phyloP scores from a whole-genome alignment of 2,329 filamentous ascomycete species.

The Colletotrichum navitas region DNA sequence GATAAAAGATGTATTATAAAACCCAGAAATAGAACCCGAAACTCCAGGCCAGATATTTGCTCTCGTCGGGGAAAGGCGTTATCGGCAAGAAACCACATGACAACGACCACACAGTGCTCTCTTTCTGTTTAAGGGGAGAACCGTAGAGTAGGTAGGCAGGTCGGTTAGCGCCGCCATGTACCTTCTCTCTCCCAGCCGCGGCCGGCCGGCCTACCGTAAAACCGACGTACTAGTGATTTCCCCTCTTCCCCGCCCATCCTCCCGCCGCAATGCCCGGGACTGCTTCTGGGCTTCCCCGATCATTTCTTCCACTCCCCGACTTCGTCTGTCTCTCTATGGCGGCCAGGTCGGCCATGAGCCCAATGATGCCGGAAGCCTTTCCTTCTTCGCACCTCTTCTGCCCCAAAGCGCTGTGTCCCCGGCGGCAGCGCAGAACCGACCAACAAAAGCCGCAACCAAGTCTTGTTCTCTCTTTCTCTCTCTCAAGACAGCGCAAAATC shows the following conservation, averaged over 20 bases:
- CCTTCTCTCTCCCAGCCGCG: conserved; percentile 20
- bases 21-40: conserved; percentile 57
- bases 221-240: neutral
- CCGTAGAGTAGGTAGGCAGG: conserved; percentile 8
- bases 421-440: conserved; percentile 32
- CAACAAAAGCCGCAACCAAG: conserved; percentile 20
- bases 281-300: conserved; percentile 5
- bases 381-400: conserved; percentile 11
- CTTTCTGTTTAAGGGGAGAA: conserved; percentile 10
- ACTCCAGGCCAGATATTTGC: conserved; percentile 62
- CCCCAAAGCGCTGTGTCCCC: conserved; percentile 5
- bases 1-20: conserved; percentile 54
- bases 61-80: conserved; percentile 48
- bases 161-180: conserved; percentile 9
- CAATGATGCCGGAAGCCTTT: conserved; percentile 13
- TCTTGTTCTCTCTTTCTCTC: conserved; percentile 26
- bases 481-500: conserved; percentile 16
- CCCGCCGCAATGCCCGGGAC: conserved; percentile 2
- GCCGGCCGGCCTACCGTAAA: conserved; percentile 7
- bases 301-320: conserved; percentile 16
- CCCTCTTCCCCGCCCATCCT: neutral
- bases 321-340: conserved; percentile 5
- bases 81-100: conserved; percentile 37
- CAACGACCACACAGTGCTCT: conserved; percentile 25
- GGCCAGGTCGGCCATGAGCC: conserved; percentile 12